A percentile compares a stretch with the other conserved stretches of the same genome.
Conservation (phyloP, 1,284 basidiomycete genomes). For the Ceratobasidium sp. region DNA sequence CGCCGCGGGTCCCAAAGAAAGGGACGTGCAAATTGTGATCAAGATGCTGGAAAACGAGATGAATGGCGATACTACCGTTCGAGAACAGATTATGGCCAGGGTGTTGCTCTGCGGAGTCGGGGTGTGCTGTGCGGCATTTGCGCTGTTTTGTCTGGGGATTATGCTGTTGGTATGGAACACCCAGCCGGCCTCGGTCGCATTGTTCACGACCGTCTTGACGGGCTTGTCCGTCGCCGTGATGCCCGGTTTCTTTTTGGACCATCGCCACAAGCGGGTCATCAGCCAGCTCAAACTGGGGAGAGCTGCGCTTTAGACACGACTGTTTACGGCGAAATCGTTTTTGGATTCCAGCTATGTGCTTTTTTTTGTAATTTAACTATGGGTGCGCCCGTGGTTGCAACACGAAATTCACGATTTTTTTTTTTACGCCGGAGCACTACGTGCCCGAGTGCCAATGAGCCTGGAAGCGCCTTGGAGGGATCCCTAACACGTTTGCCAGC, state of each 20-base stretch:
- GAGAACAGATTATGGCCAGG: constrained; percentile 18
- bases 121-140: constrained; percentile 29
- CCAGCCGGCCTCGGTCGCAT: constrained; percentile 21
- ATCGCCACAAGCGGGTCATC: constrained; percentile 37
- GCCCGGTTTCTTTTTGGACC: constrained; percentile 41
- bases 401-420: not conserved
- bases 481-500: no score
- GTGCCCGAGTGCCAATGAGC: no score
- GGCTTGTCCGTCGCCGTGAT: constrained; percentile 9
- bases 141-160: constrained; percentile 22
- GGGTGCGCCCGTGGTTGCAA: not conserved
- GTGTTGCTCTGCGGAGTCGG: constrained; percentile 21
- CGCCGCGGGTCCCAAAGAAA: constrained; percentile 11
- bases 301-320: constrained; percentile 3
- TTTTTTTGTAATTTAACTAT: not conserved
- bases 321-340: not conserved
- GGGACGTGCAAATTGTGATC: constrained; percentile 32
- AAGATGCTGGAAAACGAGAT: constrained; percentile 21
- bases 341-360: not conserved
- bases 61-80: constrained; percentile 6
- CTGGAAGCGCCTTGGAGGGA: no score
- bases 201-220: constrained; percentile 2
- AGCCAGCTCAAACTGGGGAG: constrained; percentile 22
- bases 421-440: no score
- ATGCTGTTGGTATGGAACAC: constrained; percentile 36